Conservation (phyloP, 2,329 filamentous ascomycete species). For the Rutstroemia sp. region DNA sequence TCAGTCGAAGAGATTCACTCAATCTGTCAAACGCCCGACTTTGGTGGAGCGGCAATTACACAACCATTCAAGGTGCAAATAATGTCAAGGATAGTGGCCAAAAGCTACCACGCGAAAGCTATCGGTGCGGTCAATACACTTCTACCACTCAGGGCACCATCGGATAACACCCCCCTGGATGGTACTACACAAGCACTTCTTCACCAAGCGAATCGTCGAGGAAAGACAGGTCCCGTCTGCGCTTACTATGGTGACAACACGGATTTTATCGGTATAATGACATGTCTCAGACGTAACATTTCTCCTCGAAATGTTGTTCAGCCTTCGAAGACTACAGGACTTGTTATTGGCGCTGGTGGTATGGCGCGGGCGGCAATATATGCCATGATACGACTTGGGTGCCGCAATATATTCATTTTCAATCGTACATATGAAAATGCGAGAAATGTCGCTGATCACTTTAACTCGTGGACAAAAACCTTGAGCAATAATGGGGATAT, state of each 20-base stretch:
- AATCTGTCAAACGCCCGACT: slow-evolving; percentile 56
- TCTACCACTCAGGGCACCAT: slow-evolving; percentile 52
- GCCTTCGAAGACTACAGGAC: slow-evolving; percentile 37
- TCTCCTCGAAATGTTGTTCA: slow-evolving; percentile 64
- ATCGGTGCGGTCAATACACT: slow-evolving; percentile 74
- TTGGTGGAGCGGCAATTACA: slow-evolving; percentile 65
- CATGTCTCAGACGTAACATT: slow-evolving; percentile 63
- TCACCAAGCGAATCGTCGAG: slow-evolving; percentile 42
- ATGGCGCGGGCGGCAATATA: slow-evolving; percentile 77
- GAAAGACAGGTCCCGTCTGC: slow-evolving; percentile 57
- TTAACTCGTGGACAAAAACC: slow-evolving; percentile 41
- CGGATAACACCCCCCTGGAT: slow-evolving; percentile 38
- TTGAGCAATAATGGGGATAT: slow-evolving; percentile 25
- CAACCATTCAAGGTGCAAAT: slow-evolving; percentile 70
- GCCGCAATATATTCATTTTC: slow-evolving; percentile 66
- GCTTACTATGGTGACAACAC: slow-evolving; percentile 74
- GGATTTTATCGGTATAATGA: slow-evolving; percentile 73
- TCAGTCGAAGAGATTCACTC: slow-evolving; percentile 56
- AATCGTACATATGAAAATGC: slow-evolving; percentile 63
- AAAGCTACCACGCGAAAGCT: slow-evolving; percentile 65
- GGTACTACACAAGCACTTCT: slow-evolving; percentile 34
- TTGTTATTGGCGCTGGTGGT: slow-evolving; percentile 60
- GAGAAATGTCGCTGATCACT: slow-evolving; percentile 60
- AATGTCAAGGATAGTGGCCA: slow-evolving; percentile 54
- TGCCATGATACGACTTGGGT: slow-evolving; percentile 69